Base-by-base conservation (phyloP, 139 green algal species). In the Chlamydomonas asymmetrica region DNA sequence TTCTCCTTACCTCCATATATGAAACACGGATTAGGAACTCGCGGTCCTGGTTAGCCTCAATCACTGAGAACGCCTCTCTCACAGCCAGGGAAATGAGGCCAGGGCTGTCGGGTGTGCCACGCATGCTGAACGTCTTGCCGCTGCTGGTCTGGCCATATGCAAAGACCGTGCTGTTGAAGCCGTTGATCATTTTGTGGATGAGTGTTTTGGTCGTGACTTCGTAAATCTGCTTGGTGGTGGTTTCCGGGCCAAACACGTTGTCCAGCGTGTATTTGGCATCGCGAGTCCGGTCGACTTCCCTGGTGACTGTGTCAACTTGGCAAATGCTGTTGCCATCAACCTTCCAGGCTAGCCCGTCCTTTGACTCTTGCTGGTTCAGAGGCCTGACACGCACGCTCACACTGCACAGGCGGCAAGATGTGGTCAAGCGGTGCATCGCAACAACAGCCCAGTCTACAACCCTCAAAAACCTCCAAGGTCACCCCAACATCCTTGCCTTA, bases 1-100 rank as follows among this genome's bases (percentile, higher is more conserved):
- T n/a, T n/a, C n/a, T n/a, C n/a, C n/a, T n/a, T n/a, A 97, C 91
- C 90, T 99, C 96, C 85, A 99, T 95, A 80, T 99, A 98, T 0
- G 95, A 99, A 4, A 98, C 92, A 25, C 95, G 91, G 38, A 98
- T 75, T 40, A 98, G 85, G 82, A 96, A 99, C 73, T 98, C 92
- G 16, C 95, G 82, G 57, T 92, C 80, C 43, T 88, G 76, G 27
- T 75, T 76, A 1, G 40, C 48, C 5, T 80, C 69, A 49, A 97
- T 97, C 20, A 90, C 79, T 25, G 81, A 34, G 71, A 98, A 73
- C 0, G 64, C 82, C 25, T 97, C 90, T 4, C 62, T 43, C 16
- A 98, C 88, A 32, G 94, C 92, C 29, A 95, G 74, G 0, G 92
- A 84, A 23, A 98, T 94, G 66, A 99, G 90, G 43, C 95, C 96